Conservation (phyloP, 495 filamentous ascomycete species). For the Echria macrotheca region DNA sequence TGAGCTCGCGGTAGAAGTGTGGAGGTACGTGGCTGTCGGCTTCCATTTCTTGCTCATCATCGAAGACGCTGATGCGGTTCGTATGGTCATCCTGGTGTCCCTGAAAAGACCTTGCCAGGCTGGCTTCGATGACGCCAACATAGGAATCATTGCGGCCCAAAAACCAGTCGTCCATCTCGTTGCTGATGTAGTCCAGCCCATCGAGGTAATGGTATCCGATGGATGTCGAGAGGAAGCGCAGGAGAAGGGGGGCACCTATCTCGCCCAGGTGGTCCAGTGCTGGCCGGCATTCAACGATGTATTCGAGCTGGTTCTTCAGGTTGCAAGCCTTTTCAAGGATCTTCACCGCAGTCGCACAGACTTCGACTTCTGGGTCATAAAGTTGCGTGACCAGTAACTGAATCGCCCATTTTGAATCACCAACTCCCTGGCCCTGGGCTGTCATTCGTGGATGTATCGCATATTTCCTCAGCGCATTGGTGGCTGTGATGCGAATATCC, state of each 20-base stretch:
- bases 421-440: constrained; percentile 31
- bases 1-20: constrained; percentile 94
- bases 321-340: constrained; percentile 98
- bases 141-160: constrained; percentile 91
- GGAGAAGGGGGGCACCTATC: constrained; percentile 87
- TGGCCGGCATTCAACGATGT: constrained; percentile 93
- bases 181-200: constrained; percentile 94
- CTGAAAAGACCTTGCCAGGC: constrained; percentile 80
- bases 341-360: constrained; percentile 92
- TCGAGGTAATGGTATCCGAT: constrained; percentile 97
- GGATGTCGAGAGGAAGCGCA: constrained; percentile 90
- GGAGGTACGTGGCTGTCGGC: constrained; percentile 66
- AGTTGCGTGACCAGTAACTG: constrained; percentile 92
- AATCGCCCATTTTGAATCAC: constrained; percentile 84
- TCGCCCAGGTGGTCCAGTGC: constrained; percentile 93
- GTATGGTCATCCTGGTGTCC: constrained; percentile 54
- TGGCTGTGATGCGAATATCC: constrained; percentile 81
- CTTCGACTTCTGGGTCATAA: constrained; percentile 94
- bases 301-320: constrained; percentile 79
- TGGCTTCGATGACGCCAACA: constrained; percentile 90
- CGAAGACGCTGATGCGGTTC: constrained; percentile 48
- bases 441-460: constrained; percentile 48
- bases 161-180: constrained; percentile 99
- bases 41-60: constrained; percentile 48
- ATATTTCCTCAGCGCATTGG: constrained; percentile 78